phyloP scores from a whole-genome alignment of 208 protist genomes.

The Leishmania martiniquensis region DNA sequence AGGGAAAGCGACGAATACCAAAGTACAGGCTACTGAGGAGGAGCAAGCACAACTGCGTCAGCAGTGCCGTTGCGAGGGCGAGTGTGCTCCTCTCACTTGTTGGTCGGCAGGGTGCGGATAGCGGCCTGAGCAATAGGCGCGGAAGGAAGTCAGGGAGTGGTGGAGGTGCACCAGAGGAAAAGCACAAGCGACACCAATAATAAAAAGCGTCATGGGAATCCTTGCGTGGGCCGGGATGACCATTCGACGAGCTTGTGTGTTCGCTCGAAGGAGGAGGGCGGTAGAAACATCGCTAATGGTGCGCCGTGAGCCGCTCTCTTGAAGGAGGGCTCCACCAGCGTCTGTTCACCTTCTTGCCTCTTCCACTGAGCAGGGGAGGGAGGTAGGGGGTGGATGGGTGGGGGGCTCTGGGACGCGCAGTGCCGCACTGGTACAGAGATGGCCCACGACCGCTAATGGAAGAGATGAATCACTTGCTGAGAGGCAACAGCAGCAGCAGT shows the following conservation, averaged over 20 bases:
- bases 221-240: too few relatives aligned
- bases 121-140: neutral
- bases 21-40: neutral
- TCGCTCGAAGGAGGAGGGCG: neutral
- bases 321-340: neutral
- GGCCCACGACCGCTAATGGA: neutral
- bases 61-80: neutral
- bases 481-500: neutral
- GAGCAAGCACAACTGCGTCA: neutral
- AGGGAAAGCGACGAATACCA: neutral
- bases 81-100: neutral
- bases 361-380: too few relatives aligned
- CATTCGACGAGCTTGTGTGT: neutral
- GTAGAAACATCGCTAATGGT: neutral
- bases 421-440: neutral
- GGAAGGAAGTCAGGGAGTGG: neutral
- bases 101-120: neutral
- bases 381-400: neutral
- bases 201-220: neutral
- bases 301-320: neutral
- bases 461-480: neutral
- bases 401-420: neutral
- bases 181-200: too few relatives aligned
- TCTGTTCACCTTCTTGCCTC: neutral
- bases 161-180: neutral